Conservation (phyloP, 257 asterid species). For the Rehmannia glutinosa region DNA sequence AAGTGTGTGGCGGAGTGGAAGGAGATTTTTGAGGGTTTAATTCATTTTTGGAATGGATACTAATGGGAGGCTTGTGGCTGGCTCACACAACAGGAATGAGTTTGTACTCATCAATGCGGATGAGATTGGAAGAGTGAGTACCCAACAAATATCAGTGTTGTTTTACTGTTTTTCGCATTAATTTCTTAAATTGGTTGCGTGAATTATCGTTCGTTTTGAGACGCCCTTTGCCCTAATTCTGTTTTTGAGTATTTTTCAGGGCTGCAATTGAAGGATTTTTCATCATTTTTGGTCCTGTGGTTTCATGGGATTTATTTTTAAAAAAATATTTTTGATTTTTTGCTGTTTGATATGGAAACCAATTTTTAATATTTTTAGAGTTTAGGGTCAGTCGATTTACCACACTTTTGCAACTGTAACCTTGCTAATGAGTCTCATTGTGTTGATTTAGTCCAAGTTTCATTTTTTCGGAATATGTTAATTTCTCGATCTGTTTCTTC, state of each 20-base stretch:
- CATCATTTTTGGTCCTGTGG: constrained; percentile 5
- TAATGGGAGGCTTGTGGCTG: constrained; percentile 91
- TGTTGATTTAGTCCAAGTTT: not conserved
- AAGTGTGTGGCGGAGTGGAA: constrained; percentile 12
- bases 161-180: not conserved
- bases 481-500: constrained; percentile 22
- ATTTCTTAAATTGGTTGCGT: not conserved
- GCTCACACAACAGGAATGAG: constrained; percentile 91
- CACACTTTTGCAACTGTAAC: too few species aligned
- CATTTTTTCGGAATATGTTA: not conserved
- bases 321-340: too few species aligned
- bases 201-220: not conserved
- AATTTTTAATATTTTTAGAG: too few species aligned
- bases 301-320: constrained; percentile 15
- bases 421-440: not conserved
- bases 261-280: constrained; percentile 7
- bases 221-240: constrained; percentile 8
- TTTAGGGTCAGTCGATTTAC: constrained; percentile 18
- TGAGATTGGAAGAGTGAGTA: constrained; percentile 85
- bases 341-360: too few species aligned
- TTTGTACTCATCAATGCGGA: constrained; percentile 93
- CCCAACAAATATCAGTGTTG: not conserved
- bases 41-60: constrained; percentile 47
- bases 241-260: constrained; percentile 15
- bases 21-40: not conserved